phyloP scores from a whole-genome alignment of 2,329 filamentous ascomycete species.

The Scytalidium sp. region DNA sequence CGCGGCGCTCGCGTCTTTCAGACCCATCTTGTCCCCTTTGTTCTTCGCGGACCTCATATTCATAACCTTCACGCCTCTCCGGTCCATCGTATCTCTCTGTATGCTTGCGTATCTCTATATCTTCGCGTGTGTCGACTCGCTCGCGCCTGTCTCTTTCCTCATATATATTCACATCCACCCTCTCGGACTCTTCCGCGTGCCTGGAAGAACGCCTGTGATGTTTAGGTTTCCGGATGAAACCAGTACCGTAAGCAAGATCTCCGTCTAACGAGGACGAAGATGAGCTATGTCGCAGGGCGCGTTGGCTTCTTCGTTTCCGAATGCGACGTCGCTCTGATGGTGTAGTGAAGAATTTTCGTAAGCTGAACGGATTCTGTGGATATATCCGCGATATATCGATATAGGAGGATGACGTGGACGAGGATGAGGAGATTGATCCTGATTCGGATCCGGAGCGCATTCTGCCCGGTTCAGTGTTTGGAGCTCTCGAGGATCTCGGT shows the following conservation, averaged over 20 bases:
- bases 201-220: not conserved
- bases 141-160: not conserved
- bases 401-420: conserved; percentile 42
- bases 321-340: conserved; percentile 48
- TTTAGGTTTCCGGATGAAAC: conserved; percentile 43
- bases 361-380: conserved; percentile 44
- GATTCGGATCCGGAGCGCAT: conserved; percentile 13
- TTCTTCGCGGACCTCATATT: conserved; percentile 1
- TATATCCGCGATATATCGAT: conserved; percentile 63
- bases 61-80: not conserved
- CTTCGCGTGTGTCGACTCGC: not conserved
- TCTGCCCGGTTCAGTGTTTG: conserved; percentile 17
- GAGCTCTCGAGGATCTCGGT: conserved; percentile 8
- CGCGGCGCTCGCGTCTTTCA: not conserved
- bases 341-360: conserved; percentile 62
- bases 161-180: not conserved
- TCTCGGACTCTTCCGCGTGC: not conserved
- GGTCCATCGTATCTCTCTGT: not conserved
- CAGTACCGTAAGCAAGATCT: conserved; percentile 65
- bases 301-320: conserved; percentile 43
- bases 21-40: not conserved
- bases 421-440: conserved; percentile 3
- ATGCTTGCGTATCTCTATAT: not conserved
- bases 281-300: conserved; percentile 57
- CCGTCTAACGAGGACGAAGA: conserved; percentile 66